A percentile compares a stretch with the other conserved stretches of the same genome.
phyloP scores from a whole-genome alignment of 768 basidiomycete genomes.

The Boletus vinaceobasis region DNA sequence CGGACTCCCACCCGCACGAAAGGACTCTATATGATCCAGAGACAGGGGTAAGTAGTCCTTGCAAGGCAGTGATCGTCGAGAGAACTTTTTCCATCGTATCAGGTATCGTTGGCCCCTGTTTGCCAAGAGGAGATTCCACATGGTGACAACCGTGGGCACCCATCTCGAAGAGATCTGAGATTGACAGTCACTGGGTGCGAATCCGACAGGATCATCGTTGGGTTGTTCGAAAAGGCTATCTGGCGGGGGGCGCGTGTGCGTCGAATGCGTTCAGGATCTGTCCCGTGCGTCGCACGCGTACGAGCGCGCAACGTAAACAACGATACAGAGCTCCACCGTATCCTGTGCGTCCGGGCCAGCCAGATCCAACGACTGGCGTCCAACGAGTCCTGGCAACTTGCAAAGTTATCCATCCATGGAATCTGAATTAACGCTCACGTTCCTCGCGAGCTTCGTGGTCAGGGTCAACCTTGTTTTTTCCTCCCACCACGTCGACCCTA shows the following conservation, averaged over 20 bases:
- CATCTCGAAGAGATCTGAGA: background rate
- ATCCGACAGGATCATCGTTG: background rate
- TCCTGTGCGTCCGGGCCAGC: background rate
- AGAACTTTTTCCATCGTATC: background rate
- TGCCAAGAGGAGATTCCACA: background rate
- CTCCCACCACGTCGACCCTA: background rate
- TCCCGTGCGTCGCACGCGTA: too few relatives aligned
- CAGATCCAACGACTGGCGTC: background rate
- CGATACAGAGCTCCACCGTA: background rate
- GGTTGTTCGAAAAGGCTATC: background rate
- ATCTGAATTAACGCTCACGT: background rate
- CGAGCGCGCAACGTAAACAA: too few relatives aligned
- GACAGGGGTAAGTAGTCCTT: background rate
- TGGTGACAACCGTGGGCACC: background rate
- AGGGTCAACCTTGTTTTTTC: background rate
- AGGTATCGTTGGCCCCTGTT: background rate
- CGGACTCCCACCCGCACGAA: background rate
- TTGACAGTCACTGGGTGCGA: background rate
- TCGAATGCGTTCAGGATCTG: background rate
- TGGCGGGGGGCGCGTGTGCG: background rate
- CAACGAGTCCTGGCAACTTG: background rate
- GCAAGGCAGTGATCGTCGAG: background rate
- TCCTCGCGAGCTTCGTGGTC: background rate
- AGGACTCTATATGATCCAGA: background rate
- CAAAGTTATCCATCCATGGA: background rate